These are phyloP conservation scores for Discostella stelligera DNA, from an alignment of 352 stramenopile genomes.

Conservation along the genomic window DNA sequence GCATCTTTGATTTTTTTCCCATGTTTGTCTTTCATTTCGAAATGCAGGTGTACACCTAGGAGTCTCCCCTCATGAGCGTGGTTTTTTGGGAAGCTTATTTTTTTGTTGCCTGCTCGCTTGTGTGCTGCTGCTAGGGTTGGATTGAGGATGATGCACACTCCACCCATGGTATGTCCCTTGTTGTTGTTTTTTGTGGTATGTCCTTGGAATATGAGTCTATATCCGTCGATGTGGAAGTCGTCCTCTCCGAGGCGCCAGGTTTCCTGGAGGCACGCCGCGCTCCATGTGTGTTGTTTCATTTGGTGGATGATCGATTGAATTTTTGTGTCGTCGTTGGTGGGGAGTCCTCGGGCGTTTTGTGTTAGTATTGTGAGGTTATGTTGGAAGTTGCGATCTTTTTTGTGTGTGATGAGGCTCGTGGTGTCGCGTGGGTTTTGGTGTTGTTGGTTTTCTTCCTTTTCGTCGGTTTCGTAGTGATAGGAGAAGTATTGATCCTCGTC, in stretches of 20 bases:
- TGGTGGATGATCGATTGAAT: constrained; percentile 13
- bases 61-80: neutral
- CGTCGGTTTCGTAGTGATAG: too few species aligned
- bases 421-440: too few species aligned
- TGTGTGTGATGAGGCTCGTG: too few species aligned
- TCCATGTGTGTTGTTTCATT: constrained; percentile 12
- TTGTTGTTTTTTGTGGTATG: neutral
- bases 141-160: neutral
- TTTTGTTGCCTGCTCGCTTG: neutral
- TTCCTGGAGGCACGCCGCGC: constrained; percentile 13
- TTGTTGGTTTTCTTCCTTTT: too few species aligned
- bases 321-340: constrained; percentile 5
- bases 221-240: constrained; percentile 11
- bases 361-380: too few species aligned
- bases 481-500: too few species aligned
- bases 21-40: neutral
- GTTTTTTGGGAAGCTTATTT: too few species aligned
- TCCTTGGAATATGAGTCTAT: constrained; percentile 2
- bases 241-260: constrained; percentile 14
- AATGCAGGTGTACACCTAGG: constrained; percentile 1
- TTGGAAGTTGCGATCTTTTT: too few species aligned
- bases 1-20: too few species aligned
- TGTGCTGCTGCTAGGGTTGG: constrained; percentile 15
- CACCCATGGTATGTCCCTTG: neutral
- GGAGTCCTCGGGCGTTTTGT: too few species aligned